phyloP scores from a whole-genome alignment of 345 rosid genomes.

The Cardamine occulta region DNA sequence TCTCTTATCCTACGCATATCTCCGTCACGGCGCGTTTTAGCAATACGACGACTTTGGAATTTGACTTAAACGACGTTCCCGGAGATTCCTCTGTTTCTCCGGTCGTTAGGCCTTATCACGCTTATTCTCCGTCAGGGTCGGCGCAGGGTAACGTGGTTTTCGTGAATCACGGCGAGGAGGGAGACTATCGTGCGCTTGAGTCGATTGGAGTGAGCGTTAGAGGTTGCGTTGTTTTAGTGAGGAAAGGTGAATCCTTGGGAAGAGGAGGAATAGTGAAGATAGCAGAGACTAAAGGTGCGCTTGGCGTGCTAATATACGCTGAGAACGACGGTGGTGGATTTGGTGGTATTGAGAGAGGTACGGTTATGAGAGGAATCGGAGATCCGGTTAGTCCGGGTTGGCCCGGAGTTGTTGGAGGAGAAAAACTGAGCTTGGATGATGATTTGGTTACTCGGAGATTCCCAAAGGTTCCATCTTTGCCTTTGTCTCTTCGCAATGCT shows the following conservation, averaged over 20 bases:
- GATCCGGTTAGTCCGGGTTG: conserved; percentile 96
- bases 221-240: conserved; percentile 64
- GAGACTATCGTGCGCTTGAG: conserved; percentile 69
- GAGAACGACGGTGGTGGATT: conserved; percentile 58
- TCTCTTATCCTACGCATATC: conserved; percentile 70
- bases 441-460: conserved; percentile 59
- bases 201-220: conserved; percentile 63
- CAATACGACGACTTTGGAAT: conserved; percentile 49
- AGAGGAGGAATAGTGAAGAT: conserved; percentile 66
- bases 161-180: conserved; percentile 74
- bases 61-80: conserved; percentile 50
- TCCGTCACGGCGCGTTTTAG: conserved; percentile 58
- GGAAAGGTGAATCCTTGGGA: conserved; percentile 62
- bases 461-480: conserved; percentile 80
- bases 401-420: conserved; percentile 78
- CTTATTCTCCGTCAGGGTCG: conserved; percentile 87
- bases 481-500: conserved; percentile 72
- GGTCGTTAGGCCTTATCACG: conserved; percentile 78
- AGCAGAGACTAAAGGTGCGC: conserved; percentile 74
- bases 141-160: conserved; percentile 63
- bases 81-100: conserved; percentile 25
- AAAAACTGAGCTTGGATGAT: conserved; percentile 64
- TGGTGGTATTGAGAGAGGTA: conserved; percentile 88
- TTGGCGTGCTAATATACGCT: conserved; percentile 72
- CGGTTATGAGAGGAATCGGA: conserved; percentile 91